phyloP scores from a whole-genome alignment of 2,329 filamentous ascomycete genomes.

The Botryotinia narcissicola region DNA sequence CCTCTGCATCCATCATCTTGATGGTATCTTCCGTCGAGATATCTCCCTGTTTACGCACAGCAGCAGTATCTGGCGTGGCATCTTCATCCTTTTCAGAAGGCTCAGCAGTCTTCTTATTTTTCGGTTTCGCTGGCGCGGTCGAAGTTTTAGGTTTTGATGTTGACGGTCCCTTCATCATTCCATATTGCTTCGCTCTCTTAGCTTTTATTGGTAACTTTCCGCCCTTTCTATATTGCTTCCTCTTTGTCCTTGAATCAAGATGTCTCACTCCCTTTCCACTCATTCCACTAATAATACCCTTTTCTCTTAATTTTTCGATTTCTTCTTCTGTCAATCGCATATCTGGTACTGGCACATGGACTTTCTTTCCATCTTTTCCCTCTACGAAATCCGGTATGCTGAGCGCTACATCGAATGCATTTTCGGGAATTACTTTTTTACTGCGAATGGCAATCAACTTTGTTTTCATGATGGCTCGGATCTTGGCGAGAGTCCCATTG shows the following conservation, averaged over 20 bases:
- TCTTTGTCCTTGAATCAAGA: constrained; percentile 22
- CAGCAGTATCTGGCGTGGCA: not conserved
- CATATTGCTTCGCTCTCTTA: constrained; percentile 11
- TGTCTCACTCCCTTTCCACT: constrained; percentile 22
- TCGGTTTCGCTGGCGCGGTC: not conserved
- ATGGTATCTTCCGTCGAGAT: constrained; percentile 7
- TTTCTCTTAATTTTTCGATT: constrained; percentile 25
- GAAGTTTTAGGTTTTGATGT: constrained; percentile 7
- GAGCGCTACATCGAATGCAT: constrained; percentile 47
- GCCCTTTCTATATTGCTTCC: constrained; percentile 20
- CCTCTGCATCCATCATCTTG: not conserved
- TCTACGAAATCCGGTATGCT: constrained; percentile 37
- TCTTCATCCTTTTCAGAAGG: not conserved
- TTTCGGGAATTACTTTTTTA: constrained; percentile 49
- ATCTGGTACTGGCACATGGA: constrained; percentile 35
- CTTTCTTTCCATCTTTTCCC: constrained; percentile 27
- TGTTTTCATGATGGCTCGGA: constrained; percentile 81
- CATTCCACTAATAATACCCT: constrained; percentile 18
- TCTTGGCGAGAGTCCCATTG: constrained; percentile 77
- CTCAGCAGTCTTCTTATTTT: not conserved
- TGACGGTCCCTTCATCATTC: constrained; percentile 19
- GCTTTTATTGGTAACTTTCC: constrained; percentile 2
- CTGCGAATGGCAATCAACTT: constrained; percentile 72
- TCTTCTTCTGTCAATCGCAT: constrained; percentile 32
- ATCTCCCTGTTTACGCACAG: not conserved